Conservation (phyloP, 2,329 filamentous ascomycete species). For the Ascochyta rabiei region DNA sequence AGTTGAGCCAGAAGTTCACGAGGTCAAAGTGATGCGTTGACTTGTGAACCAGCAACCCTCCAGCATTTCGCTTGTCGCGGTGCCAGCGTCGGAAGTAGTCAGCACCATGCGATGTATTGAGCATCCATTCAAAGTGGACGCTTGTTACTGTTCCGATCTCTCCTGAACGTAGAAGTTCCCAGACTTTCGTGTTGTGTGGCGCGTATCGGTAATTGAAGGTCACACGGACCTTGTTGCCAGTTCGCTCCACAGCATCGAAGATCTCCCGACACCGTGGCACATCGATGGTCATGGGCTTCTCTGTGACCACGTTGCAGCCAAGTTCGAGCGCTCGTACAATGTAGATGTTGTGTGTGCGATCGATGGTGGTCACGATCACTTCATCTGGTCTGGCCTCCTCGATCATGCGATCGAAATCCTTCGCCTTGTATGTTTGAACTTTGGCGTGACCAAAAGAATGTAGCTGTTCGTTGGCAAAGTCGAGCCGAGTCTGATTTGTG, state of each 20-base stretch:
- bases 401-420: conserved; percentile 65
- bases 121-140: conserved; percentile 69
- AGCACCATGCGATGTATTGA: conserved; percentile 66
- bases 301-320: conserved; percentile 66
- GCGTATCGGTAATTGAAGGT: conserved; percentile 71
- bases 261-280: conserved; percentile 61
- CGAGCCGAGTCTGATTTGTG: conserved; percentile 65
- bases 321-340: conserved; percentile 65
- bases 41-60: conserved; percentile 66
- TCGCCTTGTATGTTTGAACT: conserved; percentile 61
- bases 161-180: conserved; percentile 59
- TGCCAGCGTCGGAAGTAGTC: conserved; percentile 71
- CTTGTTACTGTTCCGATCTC: conserved; percentile 63
- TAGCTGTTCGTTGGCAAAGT: conserved; percentile 61
- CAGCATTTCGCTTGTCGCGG: conserved; percentile 65
- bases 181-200: conserved; percentile 68
- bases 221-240: conserved; percentile 59
- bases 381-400: conserved; percentile 63
- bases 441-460: conserved; percentile 53
- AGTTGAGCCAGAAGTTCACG: conserved; percentile 67
- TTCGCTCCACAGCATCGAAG: conserved; percentile 60
- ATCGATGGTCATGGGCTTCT: conserved; percentile 71
- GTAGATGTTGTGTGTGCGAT: conserved; percentile 66
- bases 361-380: conserved; percentile 68
- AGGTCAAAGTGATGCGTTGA: conserved; percentile 69